Evolutionary conservation across 2,329 filamentous ascomycete genomes (phyloP), one percentile per base, ranked within the genome.

Genomic region (Macrophomina pseudophaseolina): DNA sequence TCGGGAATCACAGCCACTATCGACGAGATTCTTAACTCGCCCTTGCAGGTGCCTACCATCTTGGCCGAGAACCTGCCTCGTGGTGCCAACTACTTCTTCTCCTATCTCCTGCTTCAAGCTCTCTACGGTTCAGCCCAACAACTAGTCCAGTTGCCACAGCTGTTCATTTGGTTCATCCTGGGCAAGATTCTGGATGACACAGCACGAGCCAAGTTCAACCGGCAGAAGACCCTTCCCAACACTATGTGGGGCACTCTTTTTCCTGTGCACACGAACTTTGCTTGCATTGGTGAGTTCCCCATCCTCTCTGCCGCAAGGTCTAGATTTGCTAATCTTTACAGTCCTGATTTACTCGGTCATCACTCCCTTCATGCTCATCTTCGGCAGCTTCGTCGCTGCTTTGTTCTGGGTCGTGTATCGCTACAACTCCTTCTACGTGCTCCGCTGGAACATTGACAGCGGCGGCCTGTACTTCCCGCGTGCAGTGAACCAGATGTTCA

Each of bases 391-490:
- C 76, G 97, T 94, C 0, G 98, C 98, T 76, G 86, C 87, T 54
- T 83, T 99, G 0, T 90, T 98, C 70, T 99, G 94, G 94, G 84
- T 97, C 52, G 94, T 95, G 0, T 93, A 98, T 76, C 88, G 94
- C n/a, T 98, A 98, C 80, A 94, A 94, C 71, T 96, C 97, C 82
- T 86, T 99, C 23, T 99, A 97, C 73, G 94, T 99, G 68, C 96
- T 89, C 32, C 91, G 93, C 63, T 96, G 97, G 77, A 88, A 90
- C 70, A 88, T 91, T 68, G 95, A 99, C 78, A 99, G 94, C 0
- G 95, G 95, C 48, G 95, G 95, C 51, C 85, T 98, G 1, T 82
- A 98, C 62, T 99, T 97, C 73, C 95, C 95, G 0, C 87, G 90
- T 42, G 95, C 95, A 0, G 91, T 98, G 80, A 97, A 97, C 74